Evolutionary conservation across 306 rosid species (phyloP), one percentile per base, ranked within the genome.

Genomic region (Betula pendula): DNA sequence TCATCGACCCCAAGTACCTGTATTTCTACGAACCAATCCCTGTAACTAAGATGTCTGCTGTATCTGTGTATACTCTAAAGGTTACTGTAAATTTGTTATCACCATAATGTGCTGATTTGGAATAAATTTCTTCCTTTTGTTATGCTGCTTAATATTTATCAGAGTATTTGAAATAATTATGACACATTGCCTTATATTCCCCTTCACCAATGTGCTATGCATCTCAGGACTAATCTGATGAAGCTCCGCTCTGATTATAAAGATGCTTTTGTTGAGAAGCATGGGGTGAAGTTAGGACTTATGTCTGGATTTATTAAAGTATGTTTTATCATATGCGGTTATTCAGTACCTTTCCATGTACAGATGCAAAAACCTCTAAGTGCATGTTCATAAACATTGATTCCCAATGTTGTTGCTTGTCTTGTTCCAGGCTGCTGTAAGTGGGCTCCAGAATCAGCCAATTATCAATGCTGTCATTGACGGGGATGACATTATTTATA

Each of bases 281-380:
- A 90, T 22, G 90, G 86, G 42, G 90, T 90, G 75, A 90, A 88
- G 78, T 76, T 90, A 59, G 91, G 91, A 71, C 82, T 87, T 47
- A 85, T 85, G 91, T 90, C 94, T 0, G 94, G 90, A 73, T 90
- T 85, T 85, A 76, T 87, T 13, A 87, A 87, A 73, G 87, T 87
- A 84, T 3, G 70, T 77, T 14, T 13, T 73, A 25, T 71, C 71
- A 48, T 48, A 24, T 84, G 55, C 45, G 2, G 27, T 73, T 59
- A 27, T 59, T 59, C 67, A 13, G 40, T 27, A 59, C 67, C 67
- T 59, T 59, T 7, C 15, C 67, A 59, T 27, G 67, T 27, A 59
- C 38, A 59, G 35, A 59, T 6, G 1, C 40, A 27, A 59, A 38
- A 7, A 38, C 42, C 14, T 59, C 67, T 43, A 24, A 33, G 5